Conservation (phyloP, 2,329 filamentous ascomycete species). For the Colletotrichum scovillei region DNA sequence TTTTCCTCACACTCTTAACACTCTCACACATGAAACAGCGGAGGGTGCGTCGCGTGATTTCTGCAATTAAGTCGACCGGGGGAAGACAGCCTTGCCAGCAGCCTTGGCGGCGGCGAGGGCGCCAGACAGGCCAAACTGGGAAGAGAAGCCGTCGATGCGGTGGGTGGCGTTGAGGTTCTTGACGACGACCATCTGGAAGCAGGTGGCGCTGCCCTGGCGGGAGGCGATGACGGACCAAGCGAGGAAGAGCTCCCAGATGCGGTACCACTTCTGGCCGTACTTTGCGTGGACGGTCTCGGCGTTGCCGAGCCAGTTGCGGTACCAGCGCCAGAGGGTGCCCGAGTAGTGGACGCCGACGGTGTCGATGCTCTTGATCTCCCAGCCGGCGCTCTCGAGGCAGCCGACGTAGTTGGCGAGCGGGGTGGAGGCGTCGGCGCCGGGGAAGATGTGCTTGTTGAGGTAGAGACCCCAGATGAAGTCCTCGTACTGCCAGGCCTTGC, state of each 20-base stretch:
- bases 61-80: neutral
- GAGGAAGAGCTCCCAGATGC: conserved; percentile 94
- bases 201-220: conserved; percentile 85
- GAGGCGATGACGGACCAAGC: conserved; percentile 87
- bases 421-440: conserved; percentile 93
- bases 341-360: conserved; percentile 98
- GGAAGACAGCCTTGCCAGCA: conserved; percentile 36
- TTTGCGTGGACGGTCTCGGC: conserved; percentile 91
- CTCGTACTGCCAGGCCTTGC: conserved; percentile 97
- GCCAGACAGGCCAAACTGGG: conserved; percentile 76
- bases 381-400: conserved; percentile 83
- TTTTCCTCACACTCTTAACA: neutral
- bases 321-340: conserved; percentile 97
- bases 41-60: too few relatives aligned
- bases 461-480: conserved; percentile 98
- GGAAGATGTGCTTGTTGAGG: conserved; percentile 99
- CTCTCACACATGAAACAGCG: neutral
- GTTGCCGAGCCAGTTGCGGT: conserved; percentile 98
- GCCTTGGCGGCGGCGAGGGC: conserved; percentile 58
- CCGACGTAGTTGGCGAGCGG: conserved; percentile 90
- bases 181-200: conserved; percentile 87
- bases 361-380: conserved; percentile 91
- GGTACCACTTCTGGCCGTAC: conserved; percentile 96
- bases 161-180: conserved; percentile 93
- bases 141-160: conserved; percentile 78